Evolutionary conservation across 1,284 basidiomycete species (phyloP).

Genomic region (Melampsora allii-populina): DNA sequence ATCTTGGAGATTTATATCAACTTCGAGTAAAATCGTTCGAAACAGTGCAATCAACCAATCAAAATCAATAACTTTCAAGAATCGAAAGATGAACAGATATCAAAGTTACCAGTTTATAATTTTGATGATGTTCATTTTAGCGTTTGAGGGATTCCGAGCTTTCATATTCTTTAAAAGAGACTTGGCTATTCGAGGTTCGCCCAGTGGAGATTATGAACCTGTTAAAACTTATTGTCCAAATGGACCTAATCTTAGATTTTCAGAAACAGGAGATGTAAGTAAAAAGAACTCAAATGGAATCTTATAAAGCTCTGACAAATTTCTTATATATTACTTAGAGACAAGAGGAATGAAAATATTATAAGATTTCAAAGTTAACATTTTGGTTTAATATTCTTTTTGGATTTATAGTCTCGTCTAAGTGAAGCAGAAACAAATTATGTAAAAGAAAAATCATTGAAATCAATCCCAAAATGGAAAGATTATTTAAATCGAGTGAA

Average conservation of each 20-base stretch:
- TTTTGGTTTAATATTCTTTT: background rate
- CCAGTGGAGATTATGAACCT: constrained; percentile 26
- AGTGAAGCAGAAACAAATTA: constrained; percentile 15
- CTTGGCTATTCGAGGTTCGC: constrained; percentile 14
- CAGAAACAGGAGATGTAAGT: constrained; percentile 16
- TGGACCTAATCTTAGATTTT: constrained; percentile 5
- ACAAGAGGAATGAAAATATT: too few species aligned
- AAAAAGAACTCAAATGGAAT: background rate
- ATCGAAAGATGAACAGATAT: too few species aligned
- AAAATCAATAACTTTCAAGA: too few species aligned
- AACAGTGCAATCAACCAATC: too few species aligned
- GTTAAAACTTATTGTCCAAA: constrained; percentile 14
- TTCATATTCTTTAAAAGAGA: constrained; percentile 1
- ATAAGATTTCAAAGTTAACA: background rate
- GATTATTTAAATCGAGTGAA: constrained; percentile 15
- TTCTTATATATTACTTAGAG: too few species aligned
- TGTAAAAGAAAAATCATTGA: constrained; percentile 25
- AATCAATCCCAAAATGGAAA: constrained; percentile 31
- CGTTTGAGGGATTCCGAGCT: background rate
- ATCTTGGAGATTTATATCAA: too few species aligned
- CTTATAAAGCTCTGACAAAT: background rate
- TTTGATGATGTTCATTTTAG: too few species aligned
- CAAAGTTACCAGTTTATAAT: too few species aligned
- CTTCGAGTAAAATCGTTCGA: too few species aligned
- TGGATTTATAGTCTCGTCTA: background rate